Conservation (phyloP, 2,329 filamentous ascomycete genomes). For the Botrytis sinoallii region DNA sequence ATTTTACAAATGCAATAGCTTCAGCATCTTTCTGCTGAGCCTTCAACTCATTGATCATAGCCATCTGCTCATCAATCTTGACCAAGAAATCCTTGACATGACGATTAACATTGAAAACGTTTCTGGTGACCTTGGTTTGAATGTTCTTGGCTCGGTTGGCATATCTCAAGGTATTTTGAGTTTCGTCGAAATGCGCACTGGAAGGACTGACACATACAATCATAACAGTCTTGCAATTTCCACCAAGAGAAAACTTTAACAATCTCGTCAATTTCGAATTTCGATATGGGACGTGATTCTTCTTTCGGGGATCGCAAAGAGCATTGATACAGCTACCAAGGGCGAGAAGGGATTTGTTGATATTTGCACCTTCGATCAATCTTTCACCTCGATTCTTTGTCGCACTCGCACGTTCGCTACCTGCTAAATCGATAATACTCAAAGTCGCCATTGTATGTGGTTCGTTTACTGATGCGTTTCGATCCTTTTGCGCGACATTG, state of each 20-base stretch:
- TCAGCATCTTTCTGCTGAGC: slow-evolving; percentile 90
- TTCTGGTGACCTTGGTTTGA: slow-evolving; percentile 98
- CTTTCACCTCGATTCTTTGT: slow-evolving; percentile 95
- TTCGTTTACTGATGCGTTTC: slow-evolving; percentile 88
- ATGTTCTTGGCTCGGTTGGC: slow-evolving; percentile 99
- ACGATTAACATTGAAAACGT: slow-evolving; percentile 97
- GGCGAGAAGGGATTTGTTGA: slow-evolving; percentile 96
- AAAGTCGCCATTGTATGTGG: slow-evolving; percentile 97
- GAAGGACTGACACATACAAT: slow-evolving; percentile 98
- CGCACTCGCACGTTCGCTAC: slow-evolving; percentile 91
- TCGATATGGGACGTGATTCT: slow-evolving; percentile 91
- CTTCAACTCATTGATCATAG: slow-evolving; percentile 92
- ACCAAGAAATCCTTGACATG: slow-evolving; percentile 99
- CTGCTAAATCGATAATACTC: slow-evolving; percentile 96
- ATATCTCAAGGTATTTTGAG: slow-evolving; percentile 95
- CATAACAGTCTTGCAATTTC: slow-evolving; percentile 99
- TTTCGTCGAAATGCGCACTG: slow-evolving; percentile 95
- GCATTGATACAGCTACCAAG: slow-evolving; percentile 98
- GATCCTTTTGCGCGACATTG: slow-evolving; percentile 90
- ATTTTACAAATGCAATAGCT: slow-evolving; percentile 76
- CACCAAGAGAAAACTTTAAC: slow-evolving; percentile 93
- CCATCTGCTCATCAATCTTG: slow-evolving; percentile 98
- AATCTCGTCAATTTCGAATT: slow-evolving; percentile 96
- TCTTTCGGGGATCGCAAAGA: slow-evolving; percentile 86
- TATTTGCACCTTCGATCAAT: slow-evolving; percentile 91